phyloP scores from a whole-genome alignment of 768 basidiomycete species.

The Boletellus ananiceps region DNA sequence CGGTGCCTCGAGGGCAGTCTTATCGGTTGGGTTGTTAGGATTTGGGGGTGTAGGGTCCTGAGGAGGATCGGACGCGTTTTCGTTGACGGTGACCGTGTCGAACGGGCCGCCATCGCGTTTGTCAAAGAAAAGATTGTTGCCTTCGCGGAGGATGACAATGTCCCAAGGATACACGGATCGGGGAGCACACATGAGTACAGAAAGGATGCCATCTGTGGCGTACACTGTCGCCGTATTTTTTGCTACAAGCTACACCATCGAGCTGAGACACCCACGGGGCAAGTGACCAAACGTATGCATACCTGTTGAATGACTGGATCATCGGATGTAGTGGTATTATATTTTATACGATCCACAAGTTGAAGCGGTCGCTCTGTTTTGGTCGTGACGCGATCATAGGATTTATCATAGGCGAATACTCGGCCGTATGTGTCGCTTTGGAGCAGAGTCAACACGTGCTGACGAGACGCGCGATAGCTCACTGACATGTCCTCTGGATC shows the following conservation, averaged over 20 bases:
- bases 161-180: constrained; percentile 99
- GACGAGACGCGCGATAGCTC: background rate
- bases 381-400: constrained; percentile 93
- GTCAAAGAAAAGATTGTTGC: constrained; percentile 91
- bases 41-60: constrained; percentile 77
- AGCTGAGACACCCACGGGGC: constrained; percentile 4
- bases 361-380: constrained; percentile 90
- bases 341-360: constrained; percentile 89
- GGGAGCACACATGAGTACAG: constrained; percentile 93
- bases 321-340: constrained; percentile 96
- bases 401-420: constrained; percentile 88
- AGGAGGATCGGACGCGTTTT: constrained; percentile 94
- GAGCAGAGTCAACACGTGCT: constrained; percentile 6
- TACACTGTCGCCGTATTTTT: constrained; percentile 84
- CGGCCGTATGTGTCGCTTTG: constrained; percentile 81
- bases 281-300: constrained; percentile 10
- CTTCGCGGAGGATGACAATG: constrained; percentile 91
- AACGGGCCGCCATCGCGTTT: constrained; percentile 97
- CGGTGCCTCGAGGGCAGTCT: constrained; percentile 61
- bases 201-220: constrained; percentile 92
- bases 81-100: constrained; percentile 96
- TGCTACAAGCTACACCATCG: constrained; percentile 58
- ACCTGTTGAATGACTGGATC: constrained; percentile 96
- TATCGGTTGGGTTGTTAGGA: constrained; percentile 72
- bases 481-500: constrained; percentile 85